phyloP scores from a whole-genome alignment of 2,329 filamentous ascomycete genomes.

The Tolypocladium ovalisporum region DNA sequence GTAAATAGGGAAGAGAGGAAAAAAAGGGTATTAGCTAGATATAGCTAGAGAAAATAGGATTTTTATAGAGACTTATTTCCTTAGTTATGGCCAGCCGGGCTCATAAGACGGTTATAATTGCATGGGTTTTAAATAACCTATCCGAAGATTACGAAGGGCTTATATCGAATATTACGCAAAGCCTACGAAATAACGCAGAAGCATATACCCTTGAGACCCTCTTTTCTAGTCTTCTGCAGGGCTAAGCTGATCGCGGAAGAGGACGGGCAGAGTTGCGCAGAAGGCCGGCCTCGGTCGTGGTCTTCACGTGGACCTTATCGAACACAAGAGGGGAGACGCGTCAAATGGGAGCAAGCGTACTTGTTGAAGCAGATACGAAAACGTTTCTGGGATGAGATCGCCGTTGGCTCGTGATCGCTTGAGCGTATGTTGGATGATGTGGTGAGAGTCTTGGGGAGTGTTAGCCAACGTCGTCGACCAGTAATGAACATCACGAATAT shows the following conservation, averaged over 20 bases:
- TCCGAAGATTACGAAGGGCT: no score
- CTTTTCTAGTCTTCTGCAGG: background rate
- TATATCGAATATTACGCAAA: no score
- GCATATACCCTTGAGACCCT: background rate
- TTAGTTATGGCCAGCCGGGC: no score
- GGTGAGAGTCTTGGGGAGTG: background rate
- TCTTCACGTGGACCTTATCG: background rate
- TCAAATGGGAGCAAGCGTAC: background rate
- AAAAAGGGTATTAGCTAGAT: no score
- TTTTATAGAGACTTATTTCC: no score
- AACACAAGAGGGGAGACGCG: background rate
- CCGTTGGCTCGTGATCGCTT: background rate
- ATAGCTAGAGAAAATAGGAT: no score
- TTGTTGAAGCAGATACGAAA: background rate
- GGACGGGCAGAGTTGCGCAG: background rate
- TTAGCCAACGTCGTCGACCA: background rate
- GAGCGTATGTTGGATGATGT: background rate
- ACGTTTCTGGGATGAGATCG: background rate
- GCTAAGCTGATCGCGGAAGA: constrained; percentile 21
- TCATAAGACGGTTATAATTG: background rate
- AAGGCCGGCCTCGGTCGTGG: background rate
- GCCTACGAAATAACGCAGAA: no score
- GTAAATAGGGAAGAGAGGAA: no score
- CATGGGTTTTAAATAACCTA: background rate
- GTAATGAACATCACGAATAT: background rate